Evolutionary conservation across 75 land plant species (phyloP).

Genomic region (Picea sitchensis): DNA sequence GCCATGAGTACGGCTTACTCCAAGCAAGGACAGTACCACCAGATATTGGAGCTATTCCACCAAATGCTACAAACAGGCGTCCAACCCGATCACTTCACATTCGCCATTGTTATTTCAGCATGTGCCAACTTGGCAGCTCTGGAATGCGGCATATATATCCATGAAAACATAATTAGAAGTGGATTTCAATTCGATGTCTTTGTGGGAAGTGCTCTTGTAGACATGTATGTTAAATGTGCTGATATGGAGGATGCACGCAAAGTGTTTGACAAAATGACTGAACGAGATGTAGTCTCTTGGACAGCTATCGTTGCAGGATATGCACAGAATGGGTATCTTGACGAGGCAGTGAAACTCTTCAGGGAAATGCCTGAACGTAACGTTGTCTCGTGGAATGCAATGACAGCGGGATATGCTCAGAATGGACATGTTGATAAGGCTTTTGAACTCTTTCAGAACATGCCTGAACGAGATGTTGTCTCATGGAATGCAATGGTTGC

Average conservation of each 20-base stretch:
- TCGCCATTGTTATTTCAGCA: slow-evolving; percentile 15
- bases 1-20: slow-evolving; percentile 46
- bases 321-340: slow-evolving; percentile 12
- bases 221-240: slow-evolving; percentile 32
- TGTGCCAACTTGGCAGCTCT: slow-evolving; percentile 11
- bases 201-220: slow-evolving; percentile 24
- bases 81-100: slow-evolving; percentile 25
- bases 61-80: slow-evolving; percentile 26
- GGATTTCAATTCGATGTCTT: slow-evolving; percentile 9
- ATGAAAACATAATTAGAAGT: slow-evolving; percentile 8
- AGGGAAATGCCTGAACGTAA: slow-evolving; percentile 20
- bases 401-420: slow-evolving; percentile 25
- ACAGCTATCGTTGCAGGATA: slow-evolving; percentile 41
- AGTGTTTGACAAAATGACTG: slow-evolving; percentile 26
- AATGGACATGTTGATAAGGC: slow-evolving; percentile 27
- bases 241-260: slow-evolving; percentile 14
- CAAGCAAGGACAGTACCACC: slow-evolving; percentile 12
- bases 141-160: slow-evolving; percentile 6
- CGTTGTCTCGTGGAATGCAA: slow-evolving; percentile 43
- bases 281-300: slow-evolving; percentile 30
- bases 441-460: slow-evolving; percentile 19
- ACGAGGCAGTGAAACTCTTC: slow-evolving; percentile 31
- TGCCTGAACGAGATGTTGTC: slow-evolving; percentile 21
- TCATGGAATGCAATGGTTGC: slow-evolving; percentile 31
- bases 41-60: slow-evolving; percentile 25